Base-by-base conservation (phyloP, 208 protist species). In the Crithidia brevicula region DNA sequence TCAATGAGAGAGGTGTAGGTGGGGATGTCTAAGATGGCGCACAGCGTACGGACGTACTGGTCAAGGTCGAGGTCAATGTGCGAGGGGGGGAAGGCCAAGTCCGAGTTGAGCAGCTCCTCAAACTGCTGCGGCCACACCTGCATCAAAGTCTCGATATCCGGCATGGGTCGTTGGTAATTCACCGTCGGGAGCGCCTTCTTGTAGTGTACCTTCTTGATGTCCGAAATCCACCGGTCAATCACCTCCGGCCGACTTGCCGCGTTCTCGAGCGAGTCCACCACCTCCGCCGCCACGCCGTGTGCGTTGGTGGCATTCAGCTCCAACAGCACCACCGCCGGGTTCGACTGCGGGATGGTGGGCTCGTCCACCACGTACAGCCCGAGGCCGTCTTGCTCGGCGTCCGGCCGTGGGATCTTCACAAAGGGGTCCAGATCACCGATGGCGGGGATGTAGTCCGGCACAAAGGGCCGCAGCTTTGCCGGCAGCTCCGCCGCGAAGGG, bases 361-460 rank as follows among this genome's bases (percentile, higher is more conserved):
- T 99, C 98, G 77, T 99, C 98, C 3, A 99, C 77, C 16, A 98
- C 82, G 65, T 91, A 91, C 8, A 99, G 85, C 42, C 97, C 97
- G 9, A 97, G 76, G 5, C 93, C 92, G 57, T 97, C 92, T 25
- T 89, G 86, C 42, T 88, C 78, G 3, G 81, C 88, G 71, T 98
- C 98, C 10, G 98, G 97, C 6, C 97, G 88, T 18, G 93, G 85
- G n/a, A 99, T 83, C 83, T 99, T 99, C 54, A 98, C 74, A 66
- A 99, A 99, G 0, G 97, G 88, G 72, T 99, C 98, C 46, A 99
- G 89, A 50, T 99, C 97, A 18, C 98, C 98, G 28, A 99, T 86
- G 1, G 98, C 85, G 6, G 98, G 98, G 57, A 99, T 97, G 84
- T 98, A 99, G 53, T 99, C 98, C 5, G 98, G 97, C 62, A 99